Evolutionary conservation across 495 filamentous ascomycete genomes (phyloP).

Genomic region (Penicillium canariense): DNA sequence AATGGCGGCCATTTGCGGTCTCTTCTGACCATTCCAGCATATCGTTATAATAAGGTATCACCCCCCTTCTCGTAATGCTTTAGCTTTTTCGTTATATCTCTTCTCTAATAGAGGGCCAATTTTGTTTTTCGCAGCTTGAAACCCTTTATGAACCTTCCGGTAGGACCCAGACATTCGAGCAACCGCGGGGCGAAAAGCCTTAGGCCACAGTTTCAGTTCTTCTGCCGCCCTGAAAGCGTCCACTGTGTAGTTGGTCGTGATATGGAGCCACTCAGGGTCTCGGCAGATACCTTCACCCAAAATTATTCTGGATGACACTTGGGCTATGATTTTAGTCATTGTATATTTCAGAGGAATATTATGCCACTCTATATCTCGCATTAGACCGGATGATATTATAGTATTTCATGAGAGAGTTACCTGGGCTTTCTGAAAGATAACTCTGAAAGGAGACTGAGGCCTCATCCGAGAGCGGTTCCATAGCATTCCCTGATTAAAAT

Average conservation of each 20-base stretch:
- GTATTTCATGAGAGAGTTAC: background rate
- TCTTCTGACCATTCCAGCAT: conserved; percentile 21
- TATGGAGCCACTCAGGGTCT: background rate
- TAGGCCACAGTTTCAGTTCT: background rate
- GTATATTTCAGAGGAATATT: conserved; percentile 19
- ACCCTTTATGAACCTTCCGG: conserved; percentile 15
- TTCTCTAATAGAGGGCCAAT: conserved; percentile 23
- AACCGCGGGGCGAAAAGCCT: background rate
- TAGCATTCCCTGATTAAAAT: too few relatives aligned
- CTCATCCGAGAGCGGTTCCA: conserved; percentile 19
- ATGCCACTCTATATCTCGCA: conserved; percentile 30
- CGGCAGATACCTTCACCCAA: background rate
- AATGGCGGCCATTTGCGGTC: conserved; percentile 10
- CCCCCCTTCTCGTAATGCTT: background rate
- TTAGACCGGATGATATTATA: background rate
- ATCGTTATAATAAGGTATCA: background rate
- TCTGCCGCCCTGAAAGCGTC: background rate
- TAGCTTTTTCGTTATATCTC: conserved; percentile 14
- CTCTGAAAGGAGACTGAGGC: conserved; percentile 1
- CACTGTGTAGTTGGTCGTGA: background rate
- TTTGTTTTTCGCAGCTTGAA: conserved; percentile 19
- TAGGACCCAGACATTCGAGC: background rate
- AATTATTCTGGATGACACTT: background rate
- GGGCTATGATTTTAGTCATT: conserved; percentile 39
- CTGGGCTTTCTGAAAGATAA: conserved; percentile 18